phyloP scores from a whole-genome alignment of 345 rosid species.

The Luvunga scandens region DNA sequence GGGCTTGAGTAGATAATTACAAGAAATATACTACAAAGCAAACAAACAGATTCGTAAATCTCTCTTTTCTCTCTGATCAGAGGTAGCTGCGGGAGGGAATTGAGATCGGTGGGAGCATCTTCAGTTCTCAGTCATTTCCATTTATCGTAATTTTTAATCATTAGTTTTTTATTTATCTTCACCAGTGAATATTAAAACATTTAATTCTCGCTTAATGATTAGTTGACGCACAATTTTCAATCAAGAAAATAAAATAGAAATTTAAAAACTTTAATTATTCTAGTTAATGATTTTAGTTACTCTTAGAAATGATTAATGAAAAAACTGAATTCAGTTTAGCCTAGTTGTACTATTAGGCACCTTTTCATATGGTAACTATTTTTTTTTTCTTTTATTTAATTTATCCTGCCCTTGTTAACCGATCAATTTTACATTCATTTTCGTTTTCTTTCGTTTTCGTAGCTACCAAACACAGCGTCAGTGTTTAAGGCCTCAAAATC shows the following conservation, averaged over 20 bases:
- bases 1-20: background rate
- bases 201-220: background rate
- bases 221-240: background rate
- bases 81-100: constrained; percentile 33
- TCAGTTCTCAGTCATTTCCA: background rate
- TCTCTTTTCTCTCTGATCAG: background rate
- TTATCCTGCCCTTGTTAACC: background rate
- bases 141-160: background rate
- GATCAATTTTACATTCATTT: background rate
- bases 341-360: background rate
- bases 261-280: background rate
- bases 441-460: background rate
- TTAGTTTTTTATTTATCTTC: background rate
- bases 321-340: background rate
- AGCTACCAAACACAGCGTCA: background rate
- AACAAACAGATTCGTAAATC: background rate
- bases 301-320: background rate
- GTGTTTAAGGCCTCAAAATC: constrained; percentile 1
- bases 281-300: background rate
- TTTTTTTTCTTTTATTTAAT: background rate
- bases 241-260: background rate
- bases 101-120: constrained; percentile 37
- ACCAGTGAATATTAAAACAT: background rate
- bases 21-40: background rate
- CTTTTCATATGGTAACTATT: background rate